These are phyloP conservation scores for Calocera cornea DNA, from an alignment of 768 basidiomycete species.

Conservation along the genomic window DNA sequence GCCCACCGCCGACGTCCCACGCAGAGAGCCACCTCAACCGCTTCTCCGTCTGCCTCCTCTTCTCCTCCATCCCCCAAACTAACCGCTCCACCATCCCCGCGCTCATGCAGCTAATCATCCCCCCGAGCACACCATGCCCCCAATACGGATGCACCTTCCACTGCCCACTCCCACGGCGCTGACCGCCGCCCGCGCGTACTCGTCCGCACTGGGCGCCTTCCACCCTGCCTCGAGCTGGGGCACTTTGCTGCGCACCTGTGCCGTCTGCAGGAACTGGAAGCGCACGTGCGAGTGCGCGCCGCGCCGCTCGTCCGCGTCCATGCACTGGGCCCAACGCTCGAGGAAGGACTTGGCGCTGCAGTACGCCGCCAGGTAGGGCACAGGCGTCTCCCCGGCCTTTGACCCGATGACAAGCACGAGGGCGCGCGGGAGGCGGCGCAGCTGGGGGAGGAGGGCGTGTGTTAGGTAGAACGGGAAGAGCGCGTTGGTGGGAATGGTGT, in stretches of 20 bases:
- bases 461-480: neutral
- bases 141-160: neutral
- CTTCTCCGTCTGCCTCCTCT: too few relatives aligned
- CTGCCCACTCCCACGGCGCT: neutral
- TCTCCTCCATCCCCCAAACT: neutral
- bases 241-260: neutral
- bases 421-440: neutral
- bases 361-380: neutral
- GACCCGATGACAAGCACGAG: neutral
- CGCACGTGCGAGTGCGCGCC: neutral
- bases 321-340: neutral
- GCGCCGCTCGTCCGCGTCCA: neutral
- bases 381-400: neutral
- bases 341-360: neutral
- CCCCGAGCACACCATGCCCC: neutral
- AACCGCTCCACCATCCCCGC: neutral
- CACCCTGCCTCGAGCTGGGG: too few relatives aligned
- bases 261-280: neutral
- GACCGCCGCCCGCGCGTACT: neutral
- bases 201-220: neutral
- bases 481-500: neutral
- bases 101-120: neutral
- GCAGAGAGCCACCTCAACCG: too few relatives aligned
- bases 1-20: too few relatives aligned
- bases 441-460: neutral